phyloP scores from a whole-genome alignment of 2,329 filamentous ascomycete genomes.

The Lachnellula willkommii region DNA sequence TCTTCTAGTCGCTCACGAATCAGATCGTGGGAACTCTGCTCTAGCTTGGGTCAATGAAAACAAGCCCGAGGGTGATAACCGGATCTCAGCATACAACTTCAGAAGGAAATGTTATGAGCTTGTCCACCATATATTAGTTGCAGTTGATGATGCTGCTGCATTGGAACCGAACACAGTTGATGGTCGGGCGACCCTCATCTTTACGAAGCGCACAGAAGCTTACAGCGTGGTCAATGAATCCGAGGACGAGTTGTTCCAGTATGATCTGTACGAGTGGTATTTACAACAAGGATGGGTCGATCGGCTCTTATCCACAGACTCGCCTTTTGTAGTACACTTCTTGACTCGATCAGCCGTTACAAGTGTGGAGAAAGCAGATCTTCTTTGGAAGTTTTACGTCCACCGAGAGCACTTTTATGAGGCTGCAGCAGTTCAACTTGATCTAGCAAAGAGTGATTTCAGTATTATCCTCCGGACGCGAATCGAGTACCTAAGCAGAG shows the following conservation, averaged over 20 bases:
- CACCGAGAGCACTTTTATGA: slow-evolving; percentile 79
- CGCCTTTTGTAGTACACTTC: slow-evolving; percentile 80
- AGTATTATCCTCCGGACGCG: slow-evolving; percentile 73
- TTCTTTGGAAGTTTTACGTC: slow-evolving; percentile 89
- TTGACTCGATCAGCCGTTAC: slow-evolving; percentile 69
- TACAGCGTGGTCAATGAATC: slow-evolving; percentile 87
- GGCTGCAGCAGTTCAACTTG: slow-evolving; percentile 78
- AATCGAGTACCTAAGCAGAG: slow-evolving; percentile 83
- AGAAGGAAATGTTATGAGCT: slow-evolving; percentile 79
- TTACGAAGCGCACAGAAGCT: slow-evolving; percentile 78
- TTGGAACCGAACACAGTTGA: slow-evolving; percentile 69
- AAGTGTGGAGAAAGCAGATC: slow-evolving; percentile 74
- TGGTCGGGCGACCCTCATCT: slow-evolving; percentile 68
- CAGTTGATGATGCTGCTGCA: slow-evolving; percentile 67
- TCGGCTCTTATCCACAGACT: slow-evolving; percentile 77
- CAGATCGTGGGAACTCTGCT: slow-evolving; percentile 81
- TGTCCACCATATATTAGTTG: slow-evolving; percentile 74
- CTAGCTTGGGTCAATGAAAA: slow-evolving; percentile 84
- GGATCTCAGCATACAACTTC: slow-evolving; percentile 61
- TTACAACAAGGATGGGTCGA: slow-evolving; percentile 78
- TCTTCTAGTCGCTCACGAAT: slow-evolving; percentile 74
- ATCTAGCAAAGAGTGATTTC: slow-evolving; percentile 80
- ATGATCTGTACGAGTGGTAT: slow-evolving; percentile 98
- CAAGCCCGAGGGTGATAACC: slow-evolving; percentile 64
- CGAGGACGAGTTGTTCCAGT: slow-evolving; percentile 89